These are phyloP conservation scores for Climacium dendroides DNA, from an alignment of 225 moss, liverwort and hornwort genomes.

Conservation along the genomic window DNA sequence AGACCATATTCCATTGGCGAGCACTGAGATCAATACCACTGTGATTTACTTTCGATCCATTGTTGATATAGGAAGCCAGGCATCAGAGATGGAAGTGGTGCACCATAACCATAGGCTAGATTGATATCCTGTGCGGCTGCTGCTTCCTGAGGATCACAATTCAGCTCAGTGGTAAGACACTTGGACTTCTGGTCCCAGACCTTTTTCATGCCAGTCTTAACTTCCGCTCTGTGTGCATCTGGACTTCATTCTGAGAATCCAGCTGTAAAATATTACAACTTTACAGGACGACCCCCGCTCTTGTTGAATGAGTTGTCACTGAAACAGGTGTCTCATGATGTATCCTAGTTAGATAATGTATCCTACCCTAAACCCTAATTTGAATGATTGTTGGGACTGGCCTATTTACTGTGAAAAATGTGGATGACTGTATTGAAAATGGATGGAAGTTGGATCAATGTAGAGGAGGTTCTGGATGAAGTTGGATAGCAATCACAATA, in stretches of 20 bases:
- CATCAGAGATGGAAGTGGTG: background rate
- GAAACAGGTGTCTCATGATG: background rate
- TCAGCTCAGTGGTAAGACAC: background rate
- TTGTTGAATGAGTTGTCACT: background rate
- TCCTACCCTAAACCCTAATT: background rate
- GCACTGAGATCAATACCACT: constrained; percentile 13
- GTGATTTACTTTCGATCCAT: background rate
- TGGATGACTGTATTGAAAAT: background rate
- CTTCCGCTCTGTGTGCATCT: background rate
- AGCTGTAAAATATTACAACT: background rate
- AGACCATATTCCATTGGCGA: constrained; percentile 18
- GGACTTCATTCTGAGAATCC: background rate
- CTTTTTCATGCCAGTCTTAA: background rate
- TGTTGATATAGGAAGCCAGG: background rate
- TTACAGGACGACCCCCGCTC: background rate
- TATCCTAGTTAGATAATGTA: background rate
- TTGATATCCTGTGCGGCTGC: background rate
- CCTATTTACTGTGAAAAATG: background rate
- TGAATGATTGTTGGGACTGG: background rate
- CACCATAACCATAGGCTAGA: background rate
- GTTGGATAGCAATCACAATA: background rate
- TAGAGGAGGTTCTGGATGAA: background rate
- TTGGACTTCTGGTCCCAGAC: background rate
- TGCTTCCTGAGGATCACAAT: background rate
- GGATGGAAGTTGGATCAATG: background rate